phyloP scores from a whole-genome alignment of 1,284 basidiomycete genomes.

The Puccinia coronata region DNA sequence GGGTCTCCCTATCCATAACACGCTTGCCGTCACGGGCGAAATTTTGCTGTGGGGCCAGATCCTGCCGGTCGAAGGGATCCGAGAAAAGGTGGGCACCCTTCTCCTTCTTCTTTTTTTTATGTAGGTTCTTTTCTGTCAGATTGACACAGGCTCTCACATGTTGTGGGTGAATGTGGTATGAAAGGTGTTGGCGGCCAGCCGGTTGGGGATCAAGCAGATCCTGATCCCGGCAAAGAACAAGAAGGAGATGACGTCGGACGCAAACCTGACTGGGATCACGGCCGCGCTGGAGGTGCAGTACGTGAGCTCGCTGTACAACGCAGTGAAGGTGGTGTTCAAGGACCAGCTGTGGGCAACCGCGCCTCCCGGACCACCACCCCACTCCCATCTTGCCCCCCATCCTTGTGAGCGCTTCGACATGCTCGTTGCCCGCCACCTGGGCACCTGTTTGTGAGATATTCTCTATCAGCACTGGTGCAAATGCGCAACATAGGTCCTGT shows the following conservation, averaged over 20 bases:
- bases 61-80: constrained; percentile 78
- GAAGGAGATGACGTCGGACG: constrained; percentile 34
- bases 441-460: too few species aligned
- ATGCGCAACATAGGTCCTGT: too few species aligned
- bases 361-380: background rate
- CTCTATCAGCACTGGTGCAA: too few species aligned
- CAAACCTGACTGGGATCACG: background rate
- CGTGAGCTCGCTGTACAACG: constrained; percentile 28
- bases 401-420: too few species aligned
- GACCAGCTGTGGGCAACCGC: background rate
- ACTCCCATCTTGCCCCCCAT: too few species aligned
- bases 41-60: constrained; percentile 67
- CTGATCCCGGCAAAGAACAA: constrained; percentile 66
- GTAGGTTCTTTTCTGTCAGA: background rate
- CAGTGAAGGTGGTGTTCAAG: constrained; percentile 29
- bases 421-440: too few species aligned
- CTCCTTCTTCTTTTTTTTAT: background rate
- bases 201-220: constrained; percentile 76
- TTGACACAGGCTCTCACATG: background rate
- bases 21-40: constrained; percentile 81
- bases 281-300: constrained; percentile 21
- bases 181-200: constrained; percentile 77
- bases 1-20: constrained; percentile 69
- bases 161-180: too few species aligned
- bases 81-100: constrained; percentile 65